Percentiles rank a stretch among this genome's conserved stretches.
These are phyloP conservation scores for Yamadazyma laniorum DNA, from an alignment of 805 yeast species.

Conservation along the genomic window DNA sequence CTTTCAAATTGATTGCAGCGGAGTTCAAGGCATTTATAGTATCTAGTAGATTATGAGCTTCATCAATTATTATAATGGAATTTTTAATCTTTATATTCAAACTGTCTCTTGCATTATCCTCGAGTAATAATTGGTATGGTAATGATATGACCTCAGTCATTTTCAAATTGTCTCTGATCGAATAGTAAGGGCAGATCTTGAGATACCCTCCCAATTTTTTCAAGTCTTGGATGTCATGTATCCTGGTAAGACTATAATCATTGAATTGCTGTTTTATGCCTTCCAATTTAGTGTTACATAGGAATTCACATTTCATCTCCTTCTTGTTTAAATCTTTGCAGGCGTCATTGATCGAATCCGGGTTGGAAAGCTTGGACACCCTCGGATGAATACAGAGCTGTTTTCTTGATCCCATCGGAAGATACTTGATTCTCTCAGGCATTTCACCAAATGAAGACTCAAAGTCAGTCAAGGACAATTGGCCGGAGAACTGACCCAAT, in stretches of 20 bases:
- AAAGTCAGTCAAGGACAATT: constrained; percentile 59
- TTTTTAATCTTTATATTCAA: constrained; percentile 58
- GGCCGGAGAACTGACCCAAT: constrained; percentile 73
- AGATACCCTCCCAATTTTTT: constrained; percentile 54
- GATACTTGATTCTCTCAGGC: constrained; percentile 58
- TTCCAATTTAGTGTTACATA: constrained; percentile 21
- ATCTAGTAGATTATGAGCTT: constrained; percentile 87
- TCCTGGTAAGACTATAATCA: constrained; percentile 52
- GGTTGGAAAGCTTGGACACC: constrained; percentile 48
- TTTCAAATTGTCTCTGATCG: constrained; percentile 55
- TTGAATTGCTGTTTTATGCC: constrained; percentile 41
- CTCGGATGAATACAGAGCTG: constrained; percentile 77
- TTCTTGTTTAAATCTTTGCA: constrained; percentile 67
- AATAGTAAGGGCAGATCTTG: constrained; percentile 79
- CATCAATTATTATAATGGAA: constrained; percentile 79
- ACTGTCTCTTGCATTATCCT: constrained; percentile 55
- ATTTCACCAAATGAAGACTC: constrained; percentile 54
- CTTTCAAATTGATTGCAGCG: constrained; percentile 48
- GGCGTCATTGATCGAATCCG: constrained; percentile 68
- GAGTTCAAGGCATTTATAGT: constrained; percentile 72
- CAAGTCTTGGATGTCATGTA: constrained; percentile 81
- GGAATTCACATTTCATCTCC: constrained; percentile 24
- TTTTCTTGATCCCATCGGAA: constrained; percentile 79
- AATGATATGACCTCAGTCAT: constrained; percentile 74
- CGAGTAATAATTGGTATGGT: constrained; percentile 79